These are phyloP conservation scores for Nicotiana noctiflora DNA, from an alignment of 257 asterid species.

Conservation along the genomic window DNA sequence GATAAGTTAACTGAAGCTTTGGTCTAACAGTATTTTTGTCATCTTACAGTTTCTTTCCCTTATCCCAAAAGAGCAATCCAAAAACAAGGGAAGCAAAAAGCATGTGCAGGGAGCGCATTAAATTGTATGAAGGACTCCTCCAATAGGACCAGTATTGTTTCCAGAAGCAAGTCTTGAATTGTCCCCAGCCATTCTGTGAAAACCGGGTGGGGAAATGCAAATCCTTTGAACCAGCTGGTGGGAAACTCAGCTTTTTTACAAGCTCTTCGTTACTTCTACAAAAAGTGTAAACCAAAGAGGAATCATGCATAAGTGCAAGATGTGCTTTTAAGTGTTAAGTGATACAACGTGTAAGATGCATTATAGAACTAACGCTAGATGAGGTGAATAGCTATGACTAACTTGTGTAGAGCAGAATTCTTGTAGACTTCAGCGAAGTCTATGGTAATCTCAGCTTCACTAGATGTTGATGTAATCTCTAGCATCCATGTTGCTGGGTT, in stretches of 20 bases:
- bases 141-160: slow-evolving; percentile 58
- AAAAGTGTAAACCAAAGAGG: neutral
- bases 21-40: neutral
- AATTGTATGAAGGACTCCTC: slow-evolving; percentile 64
- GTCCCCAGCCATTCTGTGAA: slow-evolving; percentile 46
- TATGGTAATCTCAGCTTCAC: slow-evolving; percentile 48
- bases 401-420: slow-evolving; percentile 38
- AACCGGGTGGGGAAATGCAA: slow-evolving; percentile 37
- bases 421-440: slow-evolving; percentile 51
- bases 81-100: slow-evolving; percentile 28
- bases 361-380: neutral
- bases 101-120: slow-evolving; percentile 34
- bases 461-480: slow-evolving; percentile 50
- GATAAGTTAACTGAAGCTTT: neutral
- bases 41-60: slow-evolving; percentile 41
- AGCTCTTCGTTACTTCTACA: slow-evolving; percentile 39
- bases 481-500: slow-evolving; percentile 71
- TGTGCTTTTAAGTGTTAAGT: neutral
- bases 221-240: slow-evolving; percentile 34
- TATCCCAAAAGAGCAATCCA: slow-evolving; percentile 45
- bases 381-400: slow-evolving; percentile 15
- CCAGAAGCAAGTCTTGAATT: slow-evolving; percentile 56
- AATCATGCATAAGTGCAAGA: neutral
- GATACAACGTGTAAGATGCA: neutral
- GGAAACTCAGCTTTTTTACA: slow-evolving; percentile 27